Evolutionary conservation across 2,329 filamentous ascomycete species (phyloP).

Genomic region (Talaromyces sp.): DNA sequence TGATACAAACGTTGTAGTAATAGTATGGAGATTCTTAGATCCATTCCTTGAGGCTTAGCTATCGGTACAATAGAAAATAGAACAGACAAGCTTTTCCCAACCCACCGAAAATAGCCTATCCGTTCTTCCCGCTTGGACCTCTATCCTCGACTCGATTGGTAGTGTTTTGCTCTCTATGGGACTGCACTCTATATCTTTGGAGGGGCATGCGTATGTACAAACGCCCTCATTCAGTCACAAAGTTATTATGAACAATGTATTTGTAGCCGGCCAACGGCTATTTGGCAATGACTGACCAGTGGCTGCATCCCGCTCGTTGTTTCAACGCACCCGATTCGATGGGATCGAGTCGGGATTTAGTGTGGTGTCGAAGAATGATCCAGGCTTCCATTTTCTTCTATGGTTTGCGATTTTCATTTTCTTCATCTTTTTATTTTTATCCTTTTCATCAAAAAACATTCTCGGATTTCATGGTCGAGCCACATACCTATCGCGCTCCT

Average conservation of each 20-base stretch:
- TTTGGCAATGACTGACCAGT: background rate
- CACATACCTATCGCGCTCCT: conserved; percentile 2
- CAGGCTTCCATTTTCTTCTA: background rate
- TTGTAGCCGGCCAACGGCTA: background rate
- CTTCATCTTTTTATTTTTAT: no score
- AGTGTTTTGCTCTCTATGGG: background rate
- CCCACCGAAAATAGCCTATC: background rate
- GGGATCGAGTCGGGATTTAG: background rate
- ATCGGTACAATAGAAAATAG: background rate
- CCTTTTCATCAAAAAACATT: background rate
- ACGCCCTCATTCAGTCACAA: background rate
- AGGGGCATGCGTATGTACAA: background rate
- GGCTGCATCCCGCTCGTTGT: background rate
- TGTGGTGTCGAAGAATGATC: background rate
- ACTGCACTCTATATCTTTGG: background rate
- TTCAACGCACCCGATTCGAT: conserved; percentile 6
- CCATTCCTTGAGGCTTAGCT: conserved; percentile 8
- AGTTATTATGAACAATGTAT: background rate
- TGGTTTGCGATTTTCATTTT: background rate
- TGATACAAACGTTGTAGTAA: background rate
- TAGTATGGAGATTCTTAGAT: background rate
- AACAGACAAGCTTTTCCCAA: conserved; percentile 11
- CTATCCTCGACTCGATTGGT: conserved; percentile 4
- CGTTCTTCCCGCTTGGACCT: background rate
- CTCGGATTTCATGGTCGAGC: background rate